phyloP scores from a whole-genome alignment of 257 asterid genomes.

The Przewalskia tangutica region DNA sequence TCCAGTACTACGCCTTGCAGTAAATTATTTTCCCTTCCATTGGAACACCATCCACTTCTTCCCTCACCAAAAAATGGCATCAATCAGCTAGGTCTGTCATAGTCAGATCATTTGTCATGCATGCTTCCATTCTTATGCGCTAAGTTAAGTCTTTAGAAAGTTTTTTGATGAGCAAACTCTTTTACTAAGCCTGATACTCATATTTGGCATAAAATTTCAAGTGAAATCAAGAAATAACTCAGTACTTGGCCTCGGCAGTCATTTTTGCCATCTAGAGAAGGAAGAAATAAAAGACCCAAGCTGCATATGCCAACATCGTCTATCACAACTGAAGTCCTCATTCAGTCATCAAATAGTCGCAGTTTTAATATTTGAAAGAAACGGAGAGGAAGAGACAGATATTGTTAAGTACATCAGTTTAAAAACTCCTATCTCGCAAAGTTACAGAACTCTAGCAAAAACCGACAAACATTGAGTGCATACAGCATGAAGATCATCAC shows the following conservation, averaged over 20 bases:
- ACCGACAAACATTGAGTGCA: neutral
- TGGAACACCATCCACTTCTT: too few relatives aligned
- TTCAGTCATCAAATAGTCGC: neutral
- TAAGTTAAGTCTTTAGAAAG: too few relatives aligned
- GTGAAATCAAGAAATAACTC: neutral
- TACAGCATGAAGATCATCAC: neutral
- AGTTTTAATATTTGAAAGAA: neutral
- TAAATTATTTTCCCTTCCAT: too few relatives aligned
- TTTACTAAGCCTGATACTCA: too few relatives aligned
- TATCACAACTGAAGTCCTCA: neutral
- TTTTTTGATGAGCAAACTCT: too few relatives aligned
- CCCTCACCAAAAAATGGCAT: too few relatives aligned
- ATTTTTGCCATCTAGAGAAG: neutral
- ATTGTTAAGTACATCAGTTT: neutral
- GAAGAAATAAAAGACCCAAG: neutral
- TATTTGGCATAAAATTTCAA: neutral
- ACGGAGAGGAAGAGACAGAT: neutral
- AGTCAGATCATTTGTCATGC: too few relatives aligned
- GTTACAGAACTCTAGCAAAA: neutral
- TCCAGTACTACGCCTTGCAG: too few relatives aligned
- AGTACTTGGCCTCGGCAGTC: neutral
- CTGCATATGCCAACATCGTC: neutral
- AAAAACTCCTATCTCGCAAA: neutral
- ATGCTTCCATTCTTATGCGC: too few relatives aligned
- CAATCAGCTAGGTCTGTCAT: too few relatives aligned